Conservation (phyloP, 768 basidiomycete species). For the Psilocybe tampanensis region DNA sequence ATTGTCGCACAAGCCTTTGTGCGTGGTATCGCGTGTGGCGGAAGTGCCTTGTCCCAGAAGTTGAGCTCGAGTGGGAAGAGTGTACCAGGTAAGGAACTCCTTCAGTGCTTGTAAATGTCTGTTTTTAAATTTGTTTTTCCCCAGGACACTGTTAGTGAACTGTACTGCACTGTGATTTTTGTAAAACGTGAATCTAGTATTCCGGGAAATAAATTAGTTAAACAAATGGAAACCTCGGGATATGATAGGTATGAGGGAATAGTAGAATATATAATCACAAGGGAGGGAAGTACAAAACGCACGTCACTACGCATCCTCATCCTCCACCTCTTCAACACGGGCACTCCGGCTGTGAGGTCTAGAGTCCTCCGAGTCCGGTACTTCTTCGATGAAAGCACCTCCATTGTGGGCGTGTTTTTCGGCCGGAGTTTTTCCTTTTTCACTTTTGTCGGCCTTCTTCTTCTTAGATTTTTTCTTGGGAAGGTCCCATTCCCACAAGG, state of each 20-base stretch:
- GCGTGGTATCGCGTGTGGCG: conserved; percentile 44
- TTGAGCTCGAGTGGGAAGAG: conserved; percentile 38
- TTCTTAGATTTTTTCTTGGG: conserved; percentile 77
- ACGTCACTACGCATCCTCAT: conserved; percentile 28
- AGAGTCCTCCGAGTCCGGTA: conserved; percentile 44
- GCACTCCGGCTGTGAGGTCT: conserved; percentile 44
- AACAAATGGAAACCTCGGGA: background rate
- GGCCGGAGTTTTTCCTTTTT: conserved; percentile 43
- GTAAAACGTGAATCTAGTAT: background rate
- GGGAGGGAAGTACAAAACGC: conserved; percentile 11
- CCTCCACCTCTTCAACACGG: conserved; percentile 48
- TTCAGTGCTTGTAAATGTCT: background rate
- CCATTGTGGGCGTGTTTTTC: conserved; percentile 46
- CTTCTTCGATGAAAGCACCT: conserved; percentile 48
- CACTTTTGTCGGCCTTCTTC: conserved; percentile 59
- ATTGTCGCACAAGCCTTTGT: conserved; percentile 52
- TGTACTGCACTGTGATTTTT: background rate
- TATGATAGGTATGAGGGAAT: background rate
- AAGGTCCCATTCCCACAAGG: conserved; percentile 95
- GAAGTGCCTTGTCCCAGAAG: conserved; percentile 31
- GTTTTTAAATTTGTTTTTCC: background rate
- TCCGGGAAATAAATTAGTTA: background rate
- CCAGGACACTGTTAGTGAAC: background rate
- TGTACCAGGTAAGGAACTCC: conserved; percentile 31
- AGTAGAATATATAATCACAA: background rate